Evolutionary conservation across 129 eudicot species (phyloP).

Genomic region (Scalesia atractyloides): DNA sequence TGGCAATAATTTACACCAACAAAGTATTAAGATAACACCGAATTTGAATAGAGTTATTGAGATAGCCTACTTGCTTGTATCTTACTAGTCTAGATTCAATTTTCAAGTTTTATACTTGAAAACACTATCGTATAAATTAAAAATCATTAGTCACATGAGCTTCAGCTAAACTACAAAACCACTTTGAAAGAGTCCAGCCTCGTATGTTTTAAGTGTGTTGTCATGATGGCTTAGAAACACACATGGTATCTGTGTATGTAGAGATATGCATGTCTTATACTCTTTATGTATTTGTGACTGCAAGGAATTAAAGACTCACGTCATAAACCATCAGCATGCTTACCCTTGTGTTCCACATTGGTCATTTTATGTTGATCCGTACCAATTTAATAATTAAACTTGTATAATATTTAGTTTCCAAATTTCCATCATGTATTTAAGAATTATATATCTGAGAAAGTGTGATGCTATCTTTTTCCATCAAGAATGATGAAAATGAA

Average conservation of each 20-base stretch:
- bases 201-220: neutral
- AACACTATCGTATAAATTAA: neutral
- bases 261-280: neutral
- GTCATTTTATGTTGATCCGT: neutral
- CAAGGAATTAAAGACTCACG: neutral
- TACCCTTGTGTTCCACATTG: neutral
- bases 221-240: constrained; percentile 15
- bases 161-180: constrained; percentile 13
- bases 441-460: neutral
- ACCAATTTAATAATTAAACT: neutral
- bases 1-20: neutral
- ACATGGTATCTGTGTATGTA: constrained; percentile 15
- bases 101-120: constrained; percentile 1
- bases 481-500: neutral
- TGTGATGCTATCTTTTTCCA: neutral
- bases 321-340: neutral
- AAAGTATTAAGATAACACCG: neutral
- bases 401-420: neutral
- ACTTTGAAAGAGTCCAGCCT: constrained; percentile 1
- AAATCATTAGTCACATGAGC: constrained; percentile 2
- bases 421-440: neutral
- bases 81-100: constrained; percentile 6
- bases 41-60: neutral
- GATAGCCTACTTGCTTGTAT: constrained; percentile 6
- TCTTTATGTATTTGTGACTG: constrained; percentile 7